Base-by-base conservation (phyloP, 2,329 filamentous ascomycete species). In the Sclerotinia glacialis region DNA sequence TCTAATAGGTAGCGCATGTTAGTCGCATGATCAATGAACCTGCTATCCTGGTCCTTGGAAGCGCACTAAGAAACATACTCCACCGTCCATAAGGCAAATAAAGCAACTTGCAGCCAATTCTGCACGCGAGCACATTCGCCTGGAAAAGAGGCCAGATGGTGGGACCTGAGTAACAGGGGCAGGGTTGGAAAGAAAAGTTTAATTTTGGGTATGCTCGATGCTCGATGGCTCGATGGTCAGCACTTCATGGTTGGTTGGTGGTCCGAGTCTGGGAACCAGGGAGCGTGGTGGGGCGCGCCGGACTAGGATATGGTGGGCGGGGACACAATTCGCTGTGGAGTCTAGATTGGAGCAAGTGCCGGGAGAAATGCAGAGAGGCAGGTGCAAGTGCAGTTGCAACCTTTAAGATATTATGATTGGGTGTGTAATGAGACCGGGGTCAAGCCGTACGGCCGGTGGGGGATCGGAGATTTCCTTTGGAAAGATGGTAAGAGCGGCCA, bases 391-490 rank as follows among this genome's bases (percentile, higher is more conserved):
- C 56, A 34, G 14, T 34, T 49, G 42, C 58, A 37, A 16, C 28
- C 23, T 49, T 53, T 26, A 3, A 53, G 7, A 28, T 49, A 34
- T 58, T 54, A 28, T 65, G 52, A 58, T 65, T 59, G 62, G 52
- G 62, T 59, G 16, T 55, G n/a, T 58, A 65, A 65, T 65, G 52
- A 44, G 50, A 49, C 62, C 62, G 62, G 62, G 62, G 62, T 65
- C 62, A 58, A 50, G 62, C 62, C 62, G 62, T 47, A n/a, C 28
- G 50, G 37, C 62, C 44, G 52, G 40, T 47, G 52, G 62, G 52
- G 37, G 46, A 31, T 55, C 37, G n/a, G 18, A 58, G 31, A 26
- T 58, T 37, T 23, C 42, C 34, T 65, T 47, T 59, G 31, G n/a
- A 14, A 26, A 46, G 18, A 59, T 23, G 62, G 31, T 58, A 47